phyloP scores from a whole-genome alignment of 345 rosid species.

The Theobroma cacao region DNA sequence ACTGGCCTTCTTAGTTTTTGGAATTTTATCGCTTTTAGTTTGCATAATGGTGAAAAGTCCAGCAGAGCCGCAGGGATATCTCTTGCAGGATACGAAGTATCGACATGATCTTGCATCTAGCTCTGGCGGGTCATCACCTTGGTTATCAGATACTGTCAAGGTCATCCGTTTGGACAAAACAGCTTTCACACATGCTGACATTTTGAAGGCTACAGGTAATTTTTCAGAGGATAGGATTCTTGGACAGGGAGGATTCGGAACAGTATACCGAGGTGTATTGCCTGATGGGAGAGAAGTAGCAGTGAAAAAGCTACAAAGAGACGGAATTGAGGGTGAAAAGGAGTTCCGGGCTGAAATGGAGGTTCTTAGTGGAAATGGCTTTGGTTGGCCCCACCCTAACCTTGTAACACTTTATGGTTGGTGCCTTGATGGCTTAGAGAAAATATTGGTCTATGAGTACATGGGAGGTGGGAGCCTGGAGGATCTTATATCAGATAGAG shows the following conservation, averaged over 20 bases:
- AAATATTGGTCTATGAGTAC: constrained; percentile 79
- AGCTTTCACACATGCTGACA: constrained; percentile 78
- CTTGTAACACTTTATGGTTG: constrained; percentile 90
- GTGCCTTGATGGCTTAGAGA: constrained; percentile 77
- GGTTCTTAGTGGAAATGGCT: constrained; percentile 67
- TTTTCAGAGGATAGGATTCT: constrained; percentile 73
- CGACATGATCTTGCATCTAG: constrained; percentile 49
- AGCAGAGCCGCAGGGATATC: constrained; percentile 34
- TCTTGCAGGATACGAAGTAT: constrained; percentile 47
- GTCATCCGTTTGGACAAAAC: constrained; percentile 75
- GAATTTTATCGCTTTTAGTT: constrained; percentile 39
- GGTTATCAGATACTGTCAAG: constrained; percentile 67
- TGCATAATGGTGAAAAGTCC: constrained; percentile 43
- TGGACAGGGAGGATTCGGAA: constrained; percentile 90
- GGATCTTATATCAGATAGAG: constrained; percentile 64
- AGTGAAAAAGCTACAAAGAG: constrained; percentile 81
- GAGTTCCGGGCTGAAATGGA: constrained; percentile 95
- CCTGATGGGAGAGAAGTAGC: constrained; percentile 91
- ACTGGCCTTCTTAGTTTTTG: constrained; percentile 39
- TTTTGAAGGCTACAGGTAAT: constrained; percentile 73
- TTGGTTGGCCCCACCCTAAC: constrained; percentile 93
- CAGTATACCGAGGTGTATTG: constrained; percentile 70
- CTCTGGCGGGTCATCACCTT: constrained; percentile 72
- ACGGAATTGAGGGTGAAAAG: constrained; percentile 83
- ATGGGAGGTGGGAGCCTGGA: constrained; percentile 91